phyloP scores from a whole-genome alignment of 768 basidiomycete genomes.

The Solioccasus polychromus region DNA sequence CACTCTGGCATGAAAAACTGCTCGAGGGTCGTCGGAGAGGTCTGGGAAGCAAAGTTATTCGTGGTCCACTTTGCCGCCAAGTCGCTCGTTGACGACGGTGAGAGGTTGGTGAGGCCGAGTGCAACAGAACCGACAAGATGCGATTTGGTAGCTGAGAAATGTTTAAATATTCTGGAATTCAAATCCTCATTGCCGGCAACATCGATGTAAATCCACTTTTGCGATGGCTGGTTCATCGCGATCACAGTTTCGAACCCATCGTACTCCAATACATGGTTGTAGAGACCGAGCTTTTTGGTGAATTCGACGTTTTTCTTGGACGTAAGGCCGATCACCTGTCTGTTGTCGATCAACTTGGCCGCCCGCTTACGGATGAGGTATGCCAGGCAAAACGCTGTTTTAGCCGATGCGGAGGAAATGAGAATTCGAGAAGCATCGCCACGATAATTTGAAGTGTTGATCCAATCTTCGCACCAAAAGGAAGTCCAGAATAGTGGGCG shows the following conservation, averaged over 20 bases:
- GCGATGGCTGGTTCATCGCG: slow-evolving; percentile 27
- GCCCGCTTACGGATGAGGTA: slow-evolving; percentile 53
- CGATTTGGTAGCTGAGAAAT: slow-evolving; percentile 30
- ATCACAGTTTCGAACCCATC: slow-evolving; percentile 37
- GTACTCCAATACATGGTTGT: slow-evolving; percentile 57
- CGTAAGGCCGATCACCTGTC: slow-evolving; percentile 57
- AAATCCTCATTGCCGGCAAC: slow-evolving; percentile 56
- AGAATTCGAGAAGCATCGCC: slow-evolving; percentile 47
- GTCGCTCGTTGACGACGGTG: slow-evolving; percentile 40
- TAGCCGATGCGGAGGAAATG: slow-evolving; percentile 69
- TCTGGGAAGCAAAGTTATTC: slow-evolving; percentile 31
- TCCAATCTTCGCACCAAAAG: slow-evolving; percentile 74
- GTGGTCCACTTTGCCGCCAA: slow-evolving; percentile 37
- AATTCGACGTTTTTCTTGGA: slow-evolving; percentile 54
- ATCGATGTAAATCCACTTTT: slow-evolving; percentile 60
- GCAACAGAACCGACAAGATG: slow-evolving; percentile 41
- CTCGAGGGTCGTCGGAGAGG: slow-evolving; percentile 33
- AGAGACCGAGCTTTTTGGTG: slow-evolving; percentile 51
- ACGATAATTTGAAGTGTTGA: slow-evolving; percentile 49
- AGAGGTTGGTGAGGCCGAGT: slow-evolving; percentile 57
- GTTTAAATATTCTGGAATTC: slow-evolving; percentile 42
- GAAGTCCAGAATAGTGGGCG: slow-evolving; percentile 74
- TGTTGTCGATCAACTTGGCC: not conserved
- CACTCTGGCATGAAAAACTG: slow-evolving; percentile 71
- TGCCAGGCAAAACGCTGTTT: slow-evolving; percentile 69